Evolutionary conservation across 2,329 filamentous ascomycete species (phyloP).

Genomic region (Botryotinia globosa): DNA sequence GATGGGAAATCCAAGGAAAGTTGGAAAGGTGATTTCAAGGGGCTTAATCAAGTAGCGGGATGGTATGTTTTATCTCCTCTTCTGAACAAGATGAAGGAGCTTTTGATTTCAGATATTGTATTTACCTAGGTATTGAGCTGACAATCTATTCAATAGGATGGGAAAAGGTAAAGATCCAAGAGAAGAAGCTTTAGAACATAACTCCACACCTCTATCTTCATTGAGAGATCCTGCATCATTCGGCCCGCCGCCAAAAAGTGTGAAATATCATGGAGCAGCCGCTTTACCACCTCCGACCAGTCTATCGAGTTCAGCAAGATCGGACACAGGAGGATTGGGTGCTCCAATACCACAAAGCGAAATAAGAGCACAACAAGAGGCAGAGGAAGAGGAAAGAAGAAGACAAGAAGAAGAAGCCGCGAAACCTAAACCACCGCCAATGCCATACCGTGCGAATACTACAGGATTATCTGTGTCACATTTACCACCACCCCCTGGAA

Average conservation of each 20-base stretch:
- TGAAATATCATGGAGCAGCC: conserved; percentile 36
- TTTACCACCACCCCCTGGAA: conserved; percentile 58
- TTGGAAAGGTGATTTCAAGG: conserved; percentile 46
- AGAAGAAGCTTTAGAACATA: conserved; percentile 29
- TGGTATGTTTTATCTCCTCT: conserved; percentile 28
- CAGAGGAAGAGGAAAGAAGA: conserved; percentile 34
- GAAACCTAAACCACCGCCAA: conserved; percentile 45
- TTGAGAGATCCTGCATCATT: conserved; percentile 64
- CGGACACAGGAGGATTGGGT: conserved; percentile 43
- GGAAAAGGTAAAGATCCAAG: conserved; percentile 38
- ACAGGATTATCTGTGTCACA: conserved; percentile 58
- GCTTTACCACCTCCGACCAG: conserved; percentile 26
- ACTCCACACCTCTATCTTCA: conserved; percentile 51
- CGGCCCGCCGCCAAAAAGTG: conserved; percentile 62
- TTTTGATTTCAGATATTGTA: background rate
- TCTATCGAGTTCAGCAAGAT: conserved; percentile 31
- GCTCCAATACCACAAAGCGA: conserved; percentile 44
- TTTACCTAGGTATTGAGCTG: background rate
- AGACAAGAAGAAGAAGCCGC: conserved; percentile 33
- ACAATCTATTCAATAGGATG: conserved; percentile 25
- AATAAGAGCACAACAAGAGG: conserved; percentile 36
- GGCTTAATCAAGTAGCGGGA: conserved; percentile 38
- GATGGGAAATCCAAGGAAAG: conserved; percentile 50
- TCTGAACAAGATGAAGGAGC: background rate
- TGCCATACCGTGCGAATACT: conserved; percentile 60